Conservation (phyloP, 2,329 filamentous ascomycete species). For the Aspergillus transmontanensis region DNA sequence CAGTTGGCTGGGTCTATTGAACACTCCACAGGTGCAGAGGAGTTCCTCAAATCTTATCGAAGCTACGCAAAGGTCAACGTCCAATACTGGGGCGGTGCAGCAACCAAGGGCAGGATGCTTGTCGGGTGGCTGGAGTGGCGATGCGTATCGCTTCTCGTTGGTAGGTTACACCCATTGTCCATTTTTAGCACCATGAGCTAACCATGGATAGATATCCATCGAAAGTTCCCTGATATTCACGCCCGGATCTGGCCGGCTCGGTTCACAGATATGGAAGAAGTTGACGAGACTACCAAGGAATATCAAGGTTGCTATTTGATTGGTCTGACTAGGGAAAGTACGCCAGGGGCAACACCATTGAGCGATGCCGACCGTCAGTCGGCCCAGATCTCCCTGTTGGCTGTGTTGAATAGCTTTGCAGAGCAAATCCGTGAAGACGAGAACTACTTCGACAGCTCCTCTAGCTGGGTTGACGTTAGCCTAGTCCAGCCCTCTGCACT, state of each 20-base stretch:
- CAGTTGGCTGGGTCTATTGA: background rate
- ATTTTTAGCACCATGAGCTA: too few species aligned
- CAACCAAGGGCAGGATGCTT: constrained; percentile 2
- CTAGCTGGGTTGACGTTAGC: constrained; percentile 8
- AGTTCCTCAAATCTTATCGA: constrained; percentile 3
- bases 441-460: constrained; percentile 13
- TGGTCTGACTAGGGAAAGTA: constrained; percentile 1
- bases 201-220: constrained; percentile 3
- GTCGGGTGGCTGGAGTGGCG: constrained; percentile 13
- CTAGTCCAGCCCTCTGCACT: constrained; percentile 1
- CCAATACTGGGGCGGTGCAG: constrained; percentile 11
- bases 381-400: constrained; percentile 2
- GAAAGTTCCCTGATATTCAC: constrained; percentile 10
- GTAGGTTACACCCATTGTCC: background rate
- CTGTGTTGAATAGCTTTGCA: constrained; percentile 6
- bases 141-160: constrained; percentile 12
- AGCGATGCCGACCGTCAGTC: constrained; percentile 1
- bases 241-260: constrained; percentile 12
- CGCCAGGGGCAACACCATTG: background rate
- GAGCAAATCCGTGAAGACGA: constrained; percentile 9
- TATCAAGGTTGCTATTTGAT: constrained; percentile 12
- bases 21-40: background rate
- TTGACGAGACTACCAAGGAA: background rate
- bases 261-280: constrained; percentile 7
- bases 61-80: constrained; percentile 10